Evolutionary conservation across 1,284 basidiomycete genomes (phyloP).

Genomic region (Cutaneotrichosporon spelunceum): DNA sequence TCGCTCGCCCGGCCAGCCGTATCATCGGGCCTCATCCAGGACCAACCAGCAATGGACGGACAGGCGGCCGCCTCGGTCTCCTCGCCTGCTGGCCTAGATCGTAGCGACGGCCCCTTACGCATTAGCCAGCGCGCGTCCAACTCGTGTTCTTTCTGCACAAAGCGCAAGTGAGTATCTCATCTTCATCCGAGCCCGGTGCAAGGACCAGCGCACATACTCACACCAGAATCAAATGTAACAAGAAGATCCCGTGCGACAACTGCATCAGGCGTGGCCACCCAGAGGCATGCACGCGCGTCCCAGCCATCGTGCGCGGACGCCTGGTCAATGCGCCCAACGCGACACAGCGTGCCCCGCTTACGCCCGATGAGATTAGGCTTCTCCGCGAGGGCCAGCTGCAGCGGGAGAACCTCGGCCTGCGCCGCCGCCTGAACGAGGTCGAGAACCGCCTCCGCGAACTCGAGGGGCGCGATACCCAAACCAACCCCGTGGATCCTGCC

Average conservation of each 20-base stretch:
- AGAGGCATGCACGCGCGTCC: slow-evolving; percentile 24
- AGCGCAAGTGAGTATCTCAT: slow-evolving; percentile 24
- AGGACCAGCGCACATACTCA: not conserved
- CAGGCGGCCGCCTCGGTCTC: not conserved
- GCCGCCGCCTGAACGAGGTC: slow-evolving; percentile 21
- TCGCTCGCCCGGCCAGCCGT: slow-evolving; percentile 7
- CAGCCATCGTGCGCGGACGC: slow-evolving; percentile 25
- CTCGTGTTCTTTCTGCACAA: slow-evolving; percentile 27
- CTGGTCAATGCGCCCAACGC: slow-evolving; percentile 26
- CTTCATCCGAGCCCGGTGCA: not conserved
- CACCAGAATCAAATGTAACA: slow-evolving; percentile 27
- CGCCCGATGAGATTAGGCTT: slow-evolving; percentile 25
- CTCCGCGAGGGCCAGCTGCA: slow-evolving; percentile 27
- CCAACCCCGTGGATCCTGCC: not conserved
- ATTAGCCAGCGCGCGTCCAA: slow-evolving; percentile 26
- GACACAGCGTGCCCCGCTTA: slow-evolving; percentile 22
- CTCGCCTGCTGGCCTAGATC: not conserved
- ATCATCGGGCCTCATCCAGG: not conserved
- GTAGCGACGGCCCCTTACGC: slow-evolving; percentile 8
- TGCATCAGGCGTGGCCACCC: slow-evolving; percentile 27
- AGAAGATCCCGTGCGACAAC: slow-evolving; percentile 25
- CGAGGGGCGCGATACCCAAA: slow-evolving; percentile 7
- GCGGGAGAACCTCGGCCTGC: slow-evolving; percentile 25
- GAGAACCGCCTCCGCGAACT: slow-evolving; percentile 22
- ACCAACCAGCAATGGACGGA: slow-evolving; percentile 1